Conservation (phyloP, 73 alveolate genomes). For the Durusdinium trenchii region DNA sequence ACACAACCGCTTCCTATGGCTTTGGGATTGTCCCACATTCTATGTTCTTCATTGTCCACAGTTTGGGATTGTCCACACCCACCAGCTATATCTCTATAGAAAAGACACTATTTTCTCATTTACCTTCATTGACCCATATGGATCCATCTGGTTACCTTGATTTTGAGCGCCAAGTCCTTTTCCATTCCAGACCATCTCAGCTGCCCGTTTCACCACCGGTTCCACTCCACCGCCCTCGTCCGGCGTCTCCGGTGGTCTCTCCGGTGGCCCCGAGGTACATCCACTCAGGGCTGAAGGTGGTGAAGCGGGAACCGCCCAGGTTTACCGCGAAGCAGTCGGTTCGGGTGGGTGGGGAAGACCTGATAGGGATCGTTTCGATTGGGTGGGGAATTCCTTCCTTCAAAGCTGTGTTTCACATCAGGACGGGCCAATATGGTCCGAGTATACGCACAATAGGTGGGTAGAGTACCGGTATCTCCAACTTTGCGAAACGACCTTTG, state of each 20-base stretch:
- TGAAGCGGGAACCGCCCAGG: slow-evolving; percentile 29
- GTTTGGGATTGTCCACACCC: too few species aligned
- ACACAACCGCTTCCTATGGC: too few species aligned
- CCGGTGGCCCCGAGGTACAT: slow-evolving; percentile 36
- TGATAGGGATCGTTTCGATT: too few species aligned
- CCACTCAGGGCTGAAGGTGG: slow-evolving; percentile 84
- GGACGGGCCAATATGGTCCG: too few species aligned
- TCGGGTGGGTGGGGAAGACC: too few species aligned
- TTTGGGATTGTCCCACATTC: too few species aligned
- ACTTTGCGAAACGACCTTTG: background rate
- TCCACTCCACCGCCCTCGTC: background rate
- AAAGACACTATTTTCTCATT: background rate
- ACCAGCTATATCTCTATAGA: background rate
- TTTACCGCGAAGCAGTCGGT: too few species aligned
- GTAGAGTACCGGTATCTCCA: background rate
- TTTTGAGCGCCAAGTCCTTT: background rate
- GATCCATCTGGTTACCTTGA: background rate
- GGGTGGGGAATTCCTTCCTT: too few species aligned
- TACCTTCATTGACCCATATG: background rate
- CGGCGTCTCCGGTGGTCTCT: background rate
- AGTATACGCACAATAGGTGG: too few species aligned
- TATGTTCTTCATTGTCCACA: too few species aligned
- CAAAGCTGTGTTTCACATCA: too few species aligned
- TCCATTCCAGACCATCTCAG: background rate
- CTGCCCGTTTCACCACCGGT: background rate